Percentiles rank a stretch among this genome's conserved stretches.
These are phyloP conservation scores for Trichoderma orchidacearum DNA, from an alignment of 495 filamentous ascomycete genomes.

Conservation along the genomic window DNA sequence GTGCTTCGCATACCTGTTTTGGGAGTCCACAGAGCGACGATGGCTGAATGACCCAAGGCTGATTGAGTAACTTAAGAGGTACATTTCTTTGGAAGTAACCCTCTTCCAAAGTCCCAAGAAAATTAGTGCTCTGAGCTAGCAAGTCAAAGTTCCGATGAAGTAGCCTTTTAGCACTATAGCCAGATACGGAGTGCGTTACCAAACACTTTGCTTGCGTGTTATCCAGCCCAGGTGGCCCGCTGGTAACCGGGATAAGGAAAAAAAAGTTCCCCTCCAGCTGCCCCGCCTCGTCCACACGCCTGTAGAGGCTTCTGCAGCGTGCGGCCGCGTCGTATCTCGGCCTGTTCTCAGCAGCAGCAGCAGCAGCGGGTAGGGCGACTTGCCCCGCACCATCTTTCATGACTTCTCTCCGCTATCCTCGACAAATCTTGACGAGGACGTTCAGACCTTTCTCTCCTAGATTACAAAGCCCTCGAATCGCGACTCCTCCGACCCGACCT, in stretches of 20 bases:
- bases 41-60: too few relatives aligned
- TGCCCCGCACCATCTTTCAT: background rate
- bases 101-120: too few relatives aligned
- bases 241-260: background rate
- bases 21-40: background rate
- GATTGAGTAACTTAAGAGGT: too few relatives aligned
- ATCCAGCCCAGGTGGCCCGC: background rate
- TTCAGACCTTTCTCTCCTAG: background rate
- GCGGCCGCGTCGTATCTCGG: background rate
- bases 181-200: too few relatives aligned
- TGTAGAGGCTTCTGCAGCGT: background rate
- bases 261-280: conserved; percentile 1
- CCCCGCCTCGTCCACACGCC: background rate
- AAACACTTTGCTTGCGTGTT: too few relatives aligned
- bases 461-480: background rate
- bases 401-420: background rate
- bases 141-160: too few relatives aligned
- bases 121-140: too few relatives aligned
- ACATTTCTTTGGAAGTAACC: too few relatives aligned
- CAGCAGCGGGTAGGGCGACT: background rate
- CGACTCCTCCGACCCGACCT: conserved; percentile 9
- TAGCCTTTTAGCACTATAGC: too few relatives aligned
- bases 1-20: background rate
- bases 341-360: too few relatives aligned
- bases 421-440: background rate